Evolutionary conservation across 441 rosid species (phyloP), one percentile per base, ranked within the genome.

Genomic region (Corymbia citriodora): DNA sequence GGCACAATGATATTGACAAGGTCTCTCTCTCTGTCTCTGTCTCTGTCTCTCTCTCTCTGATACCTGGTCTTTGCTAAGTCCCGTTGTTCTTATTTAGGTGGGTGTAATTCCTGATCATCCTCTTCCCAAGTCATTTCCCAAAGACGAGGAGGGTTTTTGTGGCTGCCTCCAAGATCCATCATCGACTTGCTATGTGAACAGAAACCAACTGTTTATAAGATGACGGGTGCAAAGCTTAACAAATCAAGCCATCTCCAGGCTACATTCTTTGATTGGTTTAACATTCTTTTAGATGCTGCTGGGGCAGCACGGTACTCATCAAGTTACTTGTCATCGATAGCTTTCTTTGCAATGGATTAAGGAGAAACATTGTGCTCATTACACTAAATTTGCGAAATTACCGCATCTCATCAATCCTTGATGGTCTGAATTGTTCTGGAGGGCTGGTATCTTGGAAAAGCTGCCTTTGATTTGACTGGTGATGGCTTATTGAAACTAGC

Each of bases 81-180:
- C 29, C 27, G 23, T 63, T 89, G 13, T 89, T 90, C 6, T 61
- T 52, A 48, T 92, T 89, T 88, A 97, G 99, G 97, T 97, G 27
- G 99, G 99, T 50, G 96, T 98, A 83, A 96, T 93, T 87, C 99
- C 99, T 25, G 98, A 98, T 90, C 98, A 96, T 93, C 97, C 99
- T 74, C 92, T 98, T 63, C 99, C 99, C 25, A 92, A 87, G 57
- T 92, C 97, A 27, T 97, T 98, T 90, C 99, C 99, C 0, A 96
- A 95, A 89, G 98, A 96, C 7, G 99, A 93, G 74, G 97, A 95
- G 36, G 94, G 92, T 59, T 95, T 97, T 87, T 97, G 99, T 83
- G 92, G 94, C 91, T 96, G 99, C 95, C 96, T 97, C 36, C 92
- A 95, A 91, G 98, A 97, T 90, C 94, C 98, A 54, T 87, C 93